Base-by-base conservation (phyloP, 2,329 filamentous ascomycete species). In the Paecilomyces variotii region DNA sequence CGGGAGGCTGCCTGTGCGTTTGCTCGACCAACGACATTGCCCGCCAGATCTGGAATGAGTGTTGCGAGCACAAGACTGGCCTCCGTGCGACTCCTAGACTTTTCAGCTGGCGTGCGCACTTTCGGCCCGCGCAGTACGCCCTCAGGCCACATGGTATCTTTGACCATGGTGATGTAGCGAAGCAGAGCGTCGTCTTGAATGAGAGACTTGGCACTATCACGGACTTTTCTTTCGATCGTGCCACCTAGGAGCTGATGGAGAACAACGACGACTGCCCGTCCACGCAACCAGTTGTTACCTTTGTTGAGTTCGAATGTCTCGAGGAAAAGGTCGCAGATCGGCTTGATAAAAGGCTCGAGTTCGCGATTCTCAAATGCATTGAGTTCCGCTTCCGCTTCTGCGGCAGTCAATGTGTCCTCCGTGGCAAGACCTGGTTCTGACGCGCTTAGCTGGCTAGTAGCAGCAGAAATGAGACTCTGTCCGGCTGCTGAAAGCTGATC, bases 251-350 rank as follows among this genome's bases (percentile, higher is more conserved):
- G 83, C 73, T 99, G 94, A 70, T 99, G 94, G 24, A 99, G 81
- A 2, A 99, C 93, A 9, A 99, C 91, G 3, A 99, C 93, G 1
- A 97, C 94, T 0, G 94, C 94, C 25, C 94, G 87, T 0, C 94
- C 95, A 49, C 95, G 89, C 3, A 99, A 84, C 95, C 94, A 99
- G 73, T 96, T 97, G 74, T 95, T 97, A 49, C 93, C 92, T 61
- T 88, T 87, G 72, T 97, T 96, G 45, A 99, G 82, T 69, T 96
- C 92, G 69, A 99, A 99, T 0, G 91, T 85, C 71, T 99, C 94
- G 14, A 99, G 83, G 75, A 99, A 99, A 60, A 99, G 87, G 73
- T 99, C 94, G 74, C 92, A 97, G 61, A 99, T 97, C 3, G 94
- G 95, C 72, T 97, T 99, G 67, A 99, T 94, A 68, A 99, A 97